These are phyloP conservation scores for Carex pumila DNA, from an alignment of 176 grass and related monocot genomes.

Conservation along the genomic window DNA sequence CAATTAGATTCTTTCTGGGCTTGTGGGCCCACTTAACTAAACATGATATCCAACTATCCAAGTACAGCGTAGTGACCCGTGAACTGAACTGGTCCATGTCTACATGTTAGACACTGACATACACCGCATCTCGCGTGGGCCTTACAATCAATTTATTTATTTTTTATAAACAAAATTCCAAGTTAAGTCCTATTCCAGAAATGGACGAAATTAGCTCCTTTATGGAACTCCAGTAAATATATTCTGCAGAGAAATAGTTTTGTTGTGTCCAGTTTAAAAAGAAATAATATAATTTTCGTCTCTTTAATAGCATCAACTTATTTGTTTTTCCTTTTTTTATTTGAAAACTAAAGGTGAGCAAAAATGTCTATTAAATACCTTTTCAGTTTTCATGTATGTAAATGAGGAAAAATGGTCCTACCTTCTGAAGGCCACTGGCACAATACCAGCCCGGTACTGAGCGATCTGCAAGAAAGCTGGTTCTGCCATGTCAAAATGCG, in stretches of 20 bases:
- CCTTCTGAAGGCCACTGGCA: constrained; percentile 76
- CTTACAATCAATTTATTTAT: not conserved
- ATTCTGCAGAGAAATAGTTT: not conserved
- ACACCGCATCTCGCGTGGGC: not conserved
- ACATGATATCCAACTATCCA: not conserved
- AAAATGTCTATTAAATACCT: not conserved
- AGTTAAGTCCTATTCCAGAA: not conserved
- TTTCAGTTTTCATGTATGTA: not conserved
- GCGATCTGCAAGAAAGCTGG: constrained; percentile 85
- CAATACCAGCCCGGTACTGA: constrained; percentile 85
- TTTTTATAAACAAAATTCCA: not conserved
- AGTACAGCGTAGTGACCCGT: not conserved
- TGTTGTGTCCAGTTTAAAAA: not conserved
- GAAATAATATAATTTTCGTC: not conserved
- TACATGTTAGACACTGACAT: constrained; percentile 2
- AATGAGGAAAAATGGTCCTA: not conserved
- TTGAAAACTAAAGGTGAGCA: not conserved
- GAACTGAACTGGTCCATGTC: constrained; percentile 21
- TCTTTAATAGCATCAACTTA: not conserved
- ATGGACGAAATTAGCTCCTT: not conserved
- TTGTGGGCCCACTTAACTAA: not conserved
- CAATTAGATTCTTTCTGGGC: not conserved
- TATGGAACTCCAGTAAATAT: not conserved
- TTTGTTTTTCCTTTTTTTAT: not conserved
- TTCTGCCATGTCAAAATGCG: constrained; percentile 88